A percentile compares a stretch with the other conserved stretches of the same genome.
These are phyloP conservation scores for Penicillium verhagenii DNA, from an alignment of 495 filamentous ascomycete species.

Conservation along the genomic window DNA sequence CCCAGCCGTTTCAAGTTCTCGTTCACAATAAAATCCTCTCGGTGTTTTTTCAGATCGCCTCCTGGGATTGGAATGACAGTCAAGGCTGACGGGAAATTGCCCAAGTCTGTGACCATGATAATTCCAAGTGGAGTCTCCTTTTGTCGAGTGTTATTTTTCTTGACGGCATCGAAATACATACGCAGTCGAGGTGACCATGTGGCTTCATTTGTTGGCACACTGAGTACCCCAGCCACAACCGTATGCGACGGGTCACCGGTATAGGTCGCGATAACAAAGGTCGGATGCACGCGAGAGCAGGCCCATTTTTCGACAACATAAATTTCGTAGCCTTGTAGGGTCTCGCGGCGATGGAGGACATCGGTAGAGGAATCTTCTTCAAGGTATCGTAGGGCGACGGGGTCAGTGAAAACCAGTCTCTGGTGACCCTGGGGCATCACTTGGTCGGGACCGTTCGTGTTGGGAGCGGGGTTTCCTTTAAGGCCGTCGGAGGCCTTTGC, in stretches of 20 bases:
- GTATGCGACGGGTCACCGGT: conserved; percentile 81
- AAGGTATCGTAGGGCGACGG: conserved; percentile 78
- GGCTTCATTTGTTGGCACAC: conserved; percentile 76
- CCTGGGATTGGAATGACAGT: conserved; percentile 87
- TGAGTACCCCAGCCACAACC: conserved; percentile 76
- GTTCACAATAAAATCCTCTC: conserved; percentile 89
- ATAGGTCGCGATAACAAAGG: conserved; percentile 89
- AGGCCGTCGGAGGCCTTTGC: conserved; percentile 21
- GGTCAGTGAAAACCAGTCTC: conserved; percentile 69
- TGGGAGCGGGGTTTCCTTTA: conserved; percentile 26
- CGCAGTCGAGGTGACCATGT: conserved; percentile 76
- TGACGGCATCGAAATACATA: conserved; percentile 83
- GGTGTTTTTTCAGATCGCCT: conserved; percentile 78
- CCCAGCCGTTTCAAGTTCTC: conserved; percentile 90
- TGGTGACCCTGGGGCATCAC: conserved; percentile 36
- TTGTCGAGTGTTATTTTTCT: conserved; percentile 74
- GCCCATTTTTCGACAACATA: conserved; percentile 99
- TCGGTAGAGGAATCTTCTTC: conserved; percentile 80
- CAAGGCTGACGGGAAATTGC: conserved; percentile 81
- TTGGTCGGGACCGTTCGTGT: conserved; percentile 19
- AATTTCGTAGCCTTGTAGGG: conserved; percentile 81
- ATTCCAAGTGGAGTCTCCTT: conserved; percentile 82
- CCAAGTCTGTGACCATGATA: conserved; percentile 91
- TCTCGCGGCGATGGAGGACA: conserved; percentile 66
- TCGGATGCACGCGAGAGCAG: conserved; percentile 85